Evolutionary conservation across 2,329 filamentous ascomycete species (phyloP).

Genomic region (Aotearoamyces nothofagi): DNA sequence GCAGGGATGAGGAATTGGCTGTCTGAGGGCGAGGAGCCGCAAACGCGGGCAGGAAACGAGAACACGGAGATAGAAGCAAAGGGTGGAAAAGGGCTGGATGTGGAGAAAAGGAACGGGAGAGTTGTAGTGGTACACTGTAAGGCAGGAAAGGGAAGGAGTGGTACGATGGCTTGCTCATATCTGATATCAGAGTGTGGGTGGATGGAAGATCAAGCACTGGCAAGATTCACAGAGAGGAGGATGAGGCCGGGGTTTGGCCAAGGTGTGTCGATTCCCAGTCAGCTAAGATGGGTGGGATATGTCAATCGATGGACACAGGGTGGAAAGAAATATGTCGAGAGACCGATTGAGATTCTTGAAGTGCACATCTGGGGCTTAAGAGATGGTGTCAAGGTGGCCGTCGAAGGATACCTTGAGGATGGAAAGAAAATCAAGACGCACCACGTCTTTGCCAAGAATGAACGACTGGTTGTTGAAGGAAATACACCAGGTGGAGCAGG

Average conservation of each 20-base stretch:
- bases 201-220: slow-evolving; percentile 45
- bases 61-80: slow-evolving; percentile 9
- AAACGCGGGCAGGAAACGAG: slow-evolving; percentile 4
- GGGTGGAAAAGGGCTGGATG: slow-evolving; percentile 7
- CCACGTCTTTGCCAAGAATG: slow-evolving; percentile 62
- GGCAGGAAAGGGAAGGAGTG: slow-evolving; percentile 86
- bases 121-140: slow-evolving; percentile 95
- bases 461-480: slow-evolving; percentile 54
- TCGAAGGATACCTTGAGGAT: slow-evolving; percentile 79
- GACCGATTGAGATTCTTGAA: slow-evolving; percentile 72
- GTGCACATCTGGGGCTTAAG: slow-evolving; percentile 81
- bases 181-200: slow-evolving; percentile 76
- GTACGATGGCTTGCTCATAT: slow-evolving; percentile 77
- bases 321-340: slow-evolving; percentile 68
- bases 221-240: slow-evolving; percentile 61
- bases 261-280: slow-evolving; percentile 86
- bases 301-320: slow-evolving; percentile 71
- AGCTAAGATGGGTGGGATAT: slow-evolving; percentile 76
- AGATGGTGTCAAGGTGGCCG: slow-evolving; percentile 72
- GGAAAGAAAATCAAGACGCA: slow-evolving; percentile 74
- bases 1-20: slow-evolving; percentile 88
- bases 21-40: slow-evolving; percentile 28
- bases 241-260: slow-evolving; percentile 84
- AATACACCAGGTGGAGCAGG: slow-evolving; percentile 33
- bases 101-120: slow-evolving; percentile 24